Base-by-base conservation (phyloP, 1,284 basidiomycete species). In the Moesziomyces aphidis region DNA sequence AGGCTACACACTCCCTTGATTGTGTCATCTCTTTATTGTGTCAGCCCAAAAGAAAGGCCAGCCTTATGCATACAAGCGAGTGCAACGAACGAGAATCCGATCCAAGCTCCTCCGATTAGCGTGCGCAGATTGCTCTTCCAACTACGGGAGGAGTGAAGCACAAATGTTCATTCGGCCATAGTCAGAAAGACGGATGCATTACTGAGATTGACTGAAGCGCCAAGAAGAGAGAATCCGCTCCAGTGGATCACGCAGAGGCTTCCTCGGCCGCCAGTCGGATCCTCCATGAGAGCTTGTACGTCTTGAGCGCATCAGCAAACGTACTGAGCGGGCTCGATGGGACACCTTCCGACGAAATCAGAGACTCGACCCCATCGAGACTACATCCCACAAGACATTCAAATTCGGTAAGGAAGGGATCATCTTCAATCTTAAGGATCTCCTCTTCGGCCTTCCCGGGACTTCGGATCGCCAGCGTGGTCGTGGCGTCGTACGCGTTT, bases 231-330 rank as follows among this genome's bases (percentile, higher is more conserved):
- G n/a, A 10, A 8, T 23, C 8, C 6, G 45, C 43, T 31, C 51
- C 15, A 34, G 9, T 21, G 17, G 24, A 44, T 23, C 36, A 42
- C 23, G 52, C 19, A 49, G 53, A 50, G 5, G 43, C 46, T 13
- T 69, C 61, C 60, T 82, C 80, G 23, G 67, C 73, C 13, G 77
- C 76, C 24, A 68, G 52, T 31, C 81, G 76, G 53, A 82, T 80
- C 34, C 69, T 64, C 80, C 80, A 82, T 2, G 80, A 81, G 3
- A 82, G 63, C 54, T 76, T 77, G 63, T 81, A 82, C 23, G 80
- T 81, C 73, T 75, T 71, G 31, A 73, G 73, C 6, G 78, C 81
- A 42, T 82, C 80, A 22, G 69, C 71, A 67, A 73, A 82, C 17
- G 55, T 55, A 54, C 69, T 74, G 10, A 81, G 70, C 34, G 65